Base-by-base conservation (phyloP, 176 grass and related monocot genomes). In the Areca catechu region DNA sequence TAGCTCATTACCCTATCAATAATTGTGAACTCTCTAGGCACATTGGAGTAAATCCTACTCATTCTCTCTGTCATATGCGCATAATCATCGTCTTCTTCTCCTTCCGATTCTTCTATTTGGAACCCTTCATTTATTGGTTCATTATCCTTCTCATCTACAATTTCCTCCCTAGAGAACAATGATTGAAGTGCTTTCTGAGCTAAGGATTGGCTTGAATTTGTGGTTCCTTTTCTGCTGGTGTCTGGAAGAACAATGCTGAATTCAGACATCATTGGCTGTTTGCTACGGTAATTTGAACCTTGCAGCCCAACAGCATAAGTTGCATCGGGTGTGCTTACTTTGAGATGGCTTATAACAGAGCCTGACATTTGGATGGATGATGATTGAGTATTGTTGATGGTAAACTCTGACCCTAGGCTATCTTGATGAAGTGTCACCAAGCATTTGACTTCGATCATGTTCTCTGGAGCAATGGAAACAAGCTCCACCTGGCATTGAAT, bases 281-380 rank as follows among this genome's bases (percentile, higher is more conserved):
- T 72, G 72, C 61, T 59, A 29, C 37, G 71, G 71, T 96, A 96
- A 71, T 74, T 82, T 15, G 77, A 77, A 67, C 83, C 77, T 55
- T 88, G 77, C 1, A 96, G 75, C 22, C 86, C 86, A 53, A 79
- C 56, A 0, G 78, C 78, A 71, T 90, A 96, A 58, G 86, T 82
- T 53, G 92, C 92, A 37, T 90, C 86, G 1, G 86, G 92, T 7
- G 92, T 96, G 83, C 92, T 90, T 63, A 86, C 77, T 27, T 82
- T 89, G 51, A 96, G 71, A 74, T 96, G 83, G 80, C 70, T 96
- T 7, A 80, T 62, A 55, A 96, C 67, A 24, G 57, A 59, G 56
- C 80, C 76, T 17, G 80, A 82, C 49, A 96, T 48, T 57, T 75
- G 49, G 73, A 81, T 20, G 5, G 71, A 28, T 15, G 82, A 55